Conservation (phyloP, 177 flowering plant genomes). For the Tripterygium wilfordii region DNA sequence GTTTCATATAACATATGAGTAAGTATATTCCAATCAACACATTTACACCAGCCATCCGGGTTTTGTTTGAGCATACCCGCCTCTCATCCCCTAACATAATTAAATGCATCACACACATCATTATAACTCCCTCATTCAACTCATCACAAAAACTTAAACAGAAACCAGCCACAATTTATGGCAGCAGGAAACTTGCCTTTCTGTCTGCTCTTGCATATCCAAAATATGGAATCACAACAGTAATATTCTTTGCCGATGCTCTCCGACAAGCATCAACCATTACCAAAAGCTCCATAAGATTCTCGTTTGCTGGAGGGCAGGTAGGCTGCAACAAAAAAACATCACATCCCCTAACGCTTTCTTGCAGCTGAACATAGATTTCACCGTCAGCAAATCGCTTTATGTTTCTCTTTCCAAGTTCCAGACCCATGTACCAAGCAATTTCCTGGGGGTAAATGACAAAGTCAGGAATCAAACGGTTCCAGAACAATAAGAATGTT, state of each 20-base stretch:
- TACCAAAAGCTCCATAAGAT: slow-evolving; percentile 93
- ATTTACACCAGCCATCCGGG: no score
- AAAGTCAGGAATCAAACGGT: no score
- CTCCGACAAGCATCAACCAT: slow-evolving; percentile 99
- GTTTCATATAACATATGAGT: no score
- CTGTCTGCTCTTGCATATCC: slow-evolving; percentile 99
- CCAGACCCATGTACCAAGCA: slow-evolving; percentile 89
- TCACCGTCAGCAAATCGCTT: slow-evolving; percentile 96
- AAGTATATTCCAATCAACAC: no score
- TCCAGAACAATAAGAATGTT: no score
- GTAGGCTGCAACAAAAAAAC: slow-evolving; percentile 94
- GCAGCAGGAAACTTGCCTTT: no score
- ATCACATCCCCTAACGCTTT: slow-evolving; percentile 96
- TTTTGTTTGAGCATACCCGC: no score
- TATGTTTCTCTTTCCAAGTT: slow-evolving; percentile 74
- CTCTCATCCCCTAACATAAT: no score
- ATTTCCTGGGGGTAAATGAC: slow-evolving; percentile 57
- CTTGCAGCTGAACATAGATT: slow-evolving; percentile 87
- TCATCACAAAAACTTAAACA: no score
- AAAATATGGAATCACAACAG: slow-evolving; percentile 99
- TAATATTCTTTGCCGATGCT: slow-evolving; percentile 93
- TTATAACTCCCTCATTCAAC: no score
- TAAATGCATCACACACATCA: no score
- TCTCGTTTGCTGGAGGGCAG: slow-evolving; percentile 94
- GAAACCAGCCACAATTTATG: no score